These are phyloP conservation scores for Pseudomassariella vexata DNA, from an alignment of 2,329 filamentous ascomycete species.

Conservation along the genomic window DNA sequence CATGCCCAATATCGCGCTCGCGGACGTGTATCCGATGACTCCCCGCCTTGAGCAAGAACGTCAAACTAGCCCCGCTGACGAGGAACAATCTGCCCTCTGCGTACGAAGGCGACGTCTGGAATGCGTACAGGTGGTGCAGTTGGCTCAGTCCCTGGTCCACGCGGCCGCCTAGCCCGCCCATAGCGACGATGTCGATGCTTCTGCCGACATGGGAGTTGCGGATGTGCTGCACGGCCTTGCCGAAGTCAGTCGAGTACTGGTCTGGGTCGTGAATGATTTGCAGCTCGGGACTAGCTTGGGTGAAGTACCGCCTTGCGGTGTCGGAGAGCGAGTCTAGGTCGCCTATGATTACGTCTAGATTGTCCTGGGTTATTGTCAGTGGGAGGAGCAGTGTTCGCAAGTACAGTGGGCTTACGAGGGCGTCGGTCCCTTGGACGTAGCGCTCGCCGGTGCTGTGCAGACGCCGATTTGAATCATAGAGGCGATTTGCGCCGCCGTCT, in stretches of 20 bases:
- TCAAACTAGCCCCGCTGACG: constrained; percentile 73
- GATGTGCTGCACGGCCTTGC: constrained; percentile 59
- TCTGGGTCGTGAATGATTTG: constrained; percentile 66
- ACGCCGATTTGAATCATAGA: constrained; percentile 38
- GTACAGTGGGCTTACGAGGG: too few relatives aligned
- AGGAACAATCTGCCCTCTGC: constrained; percentile 63
- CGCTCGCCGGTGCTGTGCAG: constrained; percentile 4
- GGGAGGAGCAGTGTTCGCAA: constrained; percentile 2
- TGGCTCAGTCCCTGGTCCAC: constrained; percentile 90
- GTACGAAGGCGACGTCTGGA: constrained; percentile 43
- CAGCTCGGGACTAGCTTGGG: constrained; percentile 41
- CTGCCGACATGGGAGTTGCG: constrained; percentile 4
- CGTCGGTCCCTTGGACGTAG: too few relatives aligned
- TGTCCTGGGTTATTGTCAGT: constrained; percentile 31
- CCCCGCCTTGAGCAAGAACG: constrained; percentile 70
- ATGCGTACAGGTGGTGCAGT: constrained; percentile 74
- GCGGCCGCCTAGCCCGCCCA: constrained; percentile 82
- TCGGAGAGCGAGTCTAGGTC: constrained; percentile 80
- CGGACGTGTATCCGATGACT: constrained; percentile 63
- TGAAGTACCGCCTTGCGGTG: constrained; percentile 61
- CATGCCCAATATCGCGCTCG: constrained; percentile 19
- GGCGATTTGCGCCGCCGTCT: constrained; percentile 83
- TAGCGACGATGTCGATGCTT: constrained; percentile 59
- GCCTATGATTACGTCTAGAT: constrained; percentile 72
- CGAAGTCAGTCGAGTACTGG: constrained; percentile 87